A percentile compares a stretch with the other conserved stretches of the same genome.
phyloP scores from a whole-genome alignment of 2,329 filamentous ascomycete species.

The Nannizziopsis arthrosporioides region DNA sequence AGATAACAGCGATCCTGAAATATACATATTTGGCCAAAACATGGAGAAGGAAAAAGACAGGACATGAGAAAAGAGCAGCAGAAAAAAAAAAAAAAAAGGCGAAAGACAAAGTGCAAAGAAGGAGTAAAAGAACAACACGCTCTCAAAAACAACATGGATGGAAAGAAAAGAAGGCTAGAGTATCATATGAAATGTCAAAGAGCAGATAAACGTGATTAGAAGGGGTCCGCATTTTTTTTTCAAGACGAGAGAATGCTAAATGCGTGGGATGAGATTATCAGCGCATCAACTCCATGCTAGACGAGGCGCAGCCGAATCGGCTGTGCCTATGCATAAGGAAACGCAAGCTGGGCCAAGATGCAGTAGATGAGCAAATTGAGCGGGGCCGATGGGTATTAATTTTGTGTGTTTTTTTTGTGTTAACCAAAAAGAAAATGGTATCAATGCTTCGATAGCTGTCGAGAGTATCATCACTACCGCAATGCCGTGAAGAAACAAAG shows the following conservation, averaged over 20 bases:
- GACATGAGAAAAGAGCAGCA: background rate
- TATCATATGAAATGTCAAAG: too few relatives aligned
- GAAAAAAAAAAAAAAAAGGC: background rate
- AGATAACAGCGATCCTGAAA: background rate
- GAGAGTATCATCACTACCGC: background rate
- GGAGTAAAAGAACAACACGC: background rate
- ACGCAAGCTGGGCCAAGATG: background rate
- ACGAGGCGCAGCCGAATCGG: background rate
- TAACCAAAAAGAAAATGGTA: background rate
- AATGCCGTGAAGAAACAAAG: slow-evolving; percentile 2
- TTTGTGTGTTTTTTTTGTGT: background rate
- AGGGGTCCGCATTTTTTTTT: background rate
- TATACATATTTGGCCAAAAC: background rate
- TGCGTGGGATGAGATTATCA: background rate
- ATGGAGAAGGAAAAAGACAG: background rate
- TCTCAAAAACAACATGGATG: background rate
- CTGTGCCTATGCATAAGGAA: background rate
- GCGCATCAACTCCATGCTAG: background rate
- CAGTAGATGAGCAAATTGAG: background rate
- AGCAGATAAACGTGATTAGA: too few relatives aligned
- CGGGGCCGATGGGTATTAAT: slow-evolving; percentile 2
- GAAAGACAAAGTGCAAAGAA: background rate
- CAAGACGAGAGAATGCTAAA: background rate
- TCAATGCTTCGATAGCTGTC: too few relatives aligned
- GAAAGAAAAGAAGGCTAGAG: background rate